Conservation (phyloP, 768 basidiomycete species). For the Baorangia bicolor region DNA sequence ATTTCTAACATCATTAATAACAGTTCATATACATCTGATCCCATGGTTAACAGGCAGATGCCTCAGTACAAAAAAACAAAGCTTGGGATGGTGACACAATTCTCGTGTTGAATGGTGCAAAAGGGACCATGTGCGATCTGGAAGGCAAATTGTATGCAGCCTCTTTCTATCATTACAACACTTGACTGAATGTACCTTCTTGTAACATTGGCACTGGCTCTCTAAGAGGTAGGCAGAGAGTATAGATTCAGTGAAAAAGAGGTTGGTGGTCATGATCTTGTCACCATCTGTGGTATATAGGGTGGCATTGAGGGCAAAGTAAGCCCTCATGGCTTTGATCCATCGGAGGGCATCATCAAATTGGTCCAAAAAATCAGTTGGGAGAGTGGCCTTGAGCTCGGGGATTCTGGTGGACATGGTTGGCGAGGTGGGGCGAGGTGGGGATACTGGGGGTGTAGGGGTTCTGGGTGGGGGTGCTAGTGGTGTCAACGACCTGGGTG, state of each 20-base stretch:
- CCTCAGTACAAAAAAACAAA: slow-evolving; percentile 80
- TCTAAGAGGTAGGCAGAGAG: slow-evolving; percentile 37
- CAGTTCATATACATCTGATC: background rate
- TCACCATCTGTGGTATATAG: no score
- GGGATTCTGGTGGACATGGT: no score
- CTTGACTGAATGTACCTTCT: background rate
- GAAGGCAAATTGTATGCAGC: slow-evolving; percentile 64
- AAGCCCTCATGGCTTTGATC: no score
- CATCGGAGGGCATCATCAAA: no score
- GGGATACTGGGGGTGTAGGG: no score
- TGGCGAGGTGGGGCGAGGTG: no score
- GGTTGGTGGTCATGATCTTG: no score
- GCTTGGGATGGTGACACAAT: slow-evolving; percentile 86
- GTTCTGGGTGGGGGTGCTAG: no score
- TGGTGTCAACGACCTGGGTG: no score
- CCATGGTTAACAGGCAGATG: slow-evolving; percentile 47
- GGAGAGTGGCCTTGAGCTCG: no score
- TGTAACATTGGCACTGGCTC: slow-evolving; percentile 56
- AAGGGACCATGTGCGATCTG: slow-evolving; percentile 54
- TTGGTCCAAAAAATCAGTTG: no score
- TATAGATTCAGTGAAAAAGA: slow-evolving; percentile 54
- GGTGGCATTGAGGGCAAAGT: no score
- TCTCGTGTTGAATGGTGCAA: slow-evolving; percentile 48
- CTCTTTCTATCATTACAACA: background rate
- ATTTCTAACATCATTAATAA: background rate